A percentile compares a stretch with the other conserved stretches of the same genome.
phyloP scores from a whole-genome alignment of 495 filamentous ascomycete genomes.

The Hypoxylon cercidicola region DNA sequence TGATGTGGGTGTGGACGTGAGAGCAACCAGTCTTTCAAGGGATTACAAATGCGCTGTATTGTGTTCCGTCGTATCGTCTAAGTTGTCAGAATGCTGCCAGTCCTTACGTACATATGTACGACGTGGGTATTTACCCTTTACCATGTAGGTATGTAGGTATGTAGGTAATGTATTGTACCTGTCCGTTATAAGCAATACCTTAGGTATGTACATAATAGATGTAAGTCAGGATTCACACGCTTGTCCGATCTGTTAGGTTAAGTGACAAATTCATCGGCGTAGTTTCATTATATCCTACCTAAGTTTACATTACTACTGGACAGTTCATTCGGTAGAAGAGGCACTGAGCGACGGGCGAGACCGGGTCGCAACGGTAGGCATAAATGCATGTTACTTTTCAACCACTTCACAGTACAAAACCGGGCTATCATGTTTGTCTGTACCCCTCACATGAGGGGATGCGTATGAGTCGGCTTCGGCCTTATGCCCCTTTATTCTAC shows the following conservation, averaged over 20 bases:
- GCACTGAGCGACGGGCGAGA: no score
- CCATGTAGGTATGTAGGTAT: no score
- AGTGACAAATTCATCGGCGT: background rate
- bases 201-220: no score
- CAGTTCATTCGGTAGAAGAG: background rate
- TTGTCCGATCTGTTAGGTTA: background rate
- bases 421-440: no score
- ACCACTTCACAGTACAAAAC: no score
- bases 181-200: background rate
- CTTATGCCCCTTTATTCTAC: no score
- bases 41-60: constrained; percentile 38
- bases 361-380: background rate
- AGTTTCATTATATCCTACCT: background rate
- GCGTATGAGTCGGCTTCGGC: no score
- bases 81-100: constrained; percentile 3
- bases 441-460: no score
- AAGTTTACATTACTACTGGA: background rate
- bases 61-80: constrained; percentile 26
- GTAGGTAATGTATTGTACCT: background rate
- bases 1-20: constrained; percentile 1
- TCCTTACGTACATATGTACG: background rate
- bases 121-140: no score
- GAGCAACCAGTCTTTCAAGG: constrained; percentile 3
- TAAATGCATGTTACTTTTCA: no score
- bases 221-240: background rate